Evolutionary conservation across 306 rosid genomes (phyloP).

Genomic region (Cucurbita ficifolia): DNA sequence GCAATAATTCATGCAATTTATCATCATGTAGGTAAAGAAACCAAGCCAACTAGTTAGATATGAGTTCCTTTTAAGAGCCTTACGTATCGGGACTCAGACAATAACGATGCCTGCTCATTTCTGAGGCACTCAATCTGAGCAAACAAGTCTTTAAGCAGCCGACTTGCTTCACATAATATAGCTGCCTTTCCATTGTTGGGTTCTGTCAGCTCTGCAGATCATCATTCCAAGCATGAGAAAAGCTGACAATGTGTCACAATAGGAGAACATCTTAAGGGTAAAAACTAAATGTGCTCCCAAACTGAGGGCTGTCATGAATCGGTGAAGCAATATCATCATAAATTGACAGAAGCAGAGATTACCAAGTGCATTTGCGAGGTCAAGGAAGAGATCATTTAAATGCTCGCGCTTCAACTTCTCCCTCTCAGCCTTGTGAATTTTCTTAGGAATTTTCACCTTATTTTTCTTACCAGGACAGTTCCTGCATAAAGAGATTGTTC

Average conservation of each 20-base stretch:
- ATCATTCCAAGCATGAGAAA: neutral
- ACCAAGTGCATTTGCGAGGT: slow-evolving; percentile 71
- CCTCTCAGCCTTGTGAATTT: slow-evolving; percentile 84
- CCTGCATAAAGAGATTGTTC: slow-evolving; percentile 36
- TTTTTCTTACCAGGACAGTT: slow-evolving; percentile 28
- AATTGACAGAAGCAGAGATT: slow-evolving; percentile 5
- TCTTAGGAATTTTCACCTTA: slow-evolving; percentile 49
- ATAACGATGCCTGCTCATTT: slow-evolving; percentile 41
- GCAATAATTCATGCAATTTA: slow-evolving; percentile 4
- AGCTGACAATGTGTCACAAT: neutral
- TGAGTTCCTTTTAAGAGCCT: slow-evolving; percentile 11
- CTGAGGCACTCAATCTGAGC: slow-evolving; percentile 51
- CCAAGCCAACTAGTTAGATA: neutral
- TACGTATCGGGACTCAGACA: slow-evolving; percentile 71
- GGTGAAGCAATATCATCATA: neutral
- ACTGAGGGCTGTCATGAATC: no score
- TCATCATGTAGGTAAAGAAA: neutral
- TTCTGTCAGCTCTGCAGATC: slow-evolving; percentile 37
- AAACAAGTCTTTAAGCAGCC: slow-evolving; percentile 51
- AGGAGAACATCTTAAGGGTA: neutral
- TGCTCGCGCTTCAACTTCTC: slow-evolving; percentile 90
- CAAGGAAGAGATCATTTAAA: slow-evolving; percentile 72
- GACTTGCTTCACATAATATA: slow-evolving; percentile 40
- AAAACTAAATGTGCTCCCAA: neutral
- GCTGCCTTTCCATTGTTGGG: slow-evolving; percentile 68